Conservation (phyloP, 2,329 filamentous ascomycete species). For the Beauveria caledonica region DNA sequence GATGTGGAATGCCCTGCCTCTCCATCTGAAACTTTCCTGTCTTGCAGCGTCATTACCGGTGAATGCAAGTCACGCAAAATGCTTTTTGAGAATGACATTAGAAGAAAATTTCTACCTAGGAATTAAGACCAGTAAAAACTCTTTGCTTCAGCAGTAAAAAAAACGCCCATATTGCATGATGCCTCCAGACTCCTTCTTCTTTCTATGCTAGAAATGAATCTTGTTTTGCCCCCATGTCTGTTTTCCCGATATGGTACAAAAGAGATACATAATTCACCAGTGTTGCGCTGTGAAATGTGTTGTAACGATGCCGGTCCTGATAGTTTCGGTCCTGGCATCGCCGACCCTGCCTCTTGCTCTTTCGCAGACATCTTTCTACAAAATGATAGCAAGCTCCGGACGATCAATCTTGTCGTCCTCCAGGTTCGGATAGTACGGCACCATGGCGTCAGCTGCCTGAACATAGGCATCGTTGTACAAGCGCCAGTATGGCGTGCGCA, state of each 20-base stretch:
- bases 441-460: conserved; percentile 84
- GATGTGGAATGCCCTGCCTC: not conserved
- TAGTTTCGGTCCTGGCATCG: not conserved
- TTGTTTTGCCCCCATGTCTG: not conserved
- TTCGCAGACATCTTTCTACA: conserved; percentile 40
- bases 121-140: not conserved
- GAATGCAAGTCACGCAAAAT: not conserved
- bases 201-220: conserved; percentile 1
- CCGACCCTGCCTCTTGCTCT: not conserved
- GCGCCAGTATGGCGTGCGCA: conserved; percentile 90
- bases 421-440: conserved; percentile 88
- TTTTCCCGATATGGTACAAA: not conserved
- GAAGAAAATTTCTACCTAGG: not conserved
- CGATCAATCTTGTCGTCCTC: conserved; percentile 73
- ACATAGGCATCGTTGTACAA: conserved; percentile 97
- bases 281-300: not conserved
- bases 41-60: not conserved
- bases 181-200: not conserved
- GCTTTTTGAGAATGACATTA: not conserved
- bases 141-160: conserved; percentile 1
- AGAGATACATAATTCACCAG: not conserved
- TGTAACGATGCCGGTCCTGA: not conserved
- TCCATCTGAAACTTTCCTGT: not conserved
- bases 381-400: conserved; percentile 73
- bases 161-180: conserved; percentile 6